These are phyloP conservation scores for Leccinum subrobustum DNA, from an alignment of 1,284 basidiomycete genomes.

Conservation along the genomic window DNA sequence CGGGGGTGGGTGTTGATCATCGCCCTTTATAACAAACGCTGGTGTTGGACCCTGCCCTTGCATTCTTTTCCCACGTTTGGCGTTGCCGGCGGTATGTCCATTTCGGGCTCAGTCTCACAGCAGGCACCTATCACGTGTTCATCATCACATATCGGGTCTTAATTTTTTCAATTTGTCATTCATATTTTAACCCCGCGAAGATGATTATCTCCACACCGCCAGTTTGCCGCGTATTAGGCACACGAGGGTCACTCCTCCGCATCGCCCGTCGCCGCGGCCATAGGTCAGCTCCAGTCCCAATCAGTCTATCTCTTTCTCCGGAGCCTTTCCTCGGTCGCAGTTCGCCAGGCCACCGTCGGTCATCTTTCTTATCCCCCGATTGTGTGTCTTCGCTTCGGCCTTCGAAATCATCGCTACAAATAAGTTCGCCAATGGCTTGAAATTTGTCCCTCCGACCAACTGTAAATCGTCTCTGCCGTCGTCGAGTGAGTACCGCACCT, in stretches of 20 bases:
- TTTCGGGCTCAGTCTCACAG: conserved; percentile 26
- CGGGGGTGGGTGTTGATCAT: conserved; percentile 38
- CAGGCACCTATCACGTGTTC: conserved; percentile 33
- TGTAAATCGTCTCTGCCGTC: background rate
- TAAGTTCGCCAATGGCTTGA: conserved; percentile 11
- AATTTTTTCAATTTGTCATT: conserved; percentile 18
- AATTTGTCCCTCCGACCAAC: no score
- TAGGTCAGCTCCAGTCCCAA: background rate
- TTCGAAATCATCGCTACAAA: background rate
- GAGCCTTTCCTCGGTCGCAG: conserved; percentile 11
- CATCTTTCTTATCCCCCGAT: conserved; percentile 12
- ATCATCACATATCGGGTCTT: conserved; percentile 17
- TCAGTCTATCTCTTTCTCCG: background rate
- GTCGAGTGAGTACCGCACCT: background rate
- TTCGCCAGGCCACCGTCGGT: conserved; percentile 20
- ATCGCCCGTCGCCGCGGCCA: background rate
- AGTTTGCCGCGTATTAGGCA: background rate
- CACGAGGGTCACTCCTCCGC: conserved; percentile 5
- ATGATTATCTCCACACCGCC: conserved; percentile 17
- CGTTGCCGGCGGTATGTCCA: conserved; percentile 36
- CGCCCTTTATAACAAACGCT: conserved; percentile 39
- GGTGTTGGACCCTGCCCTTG: conserved; percentile 34
- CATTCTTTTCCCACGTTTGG: conserved; percentile 37
- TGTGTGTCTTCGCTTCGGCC: background rate
- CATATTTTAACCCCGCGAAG: conserved; percentile 22